A percentile compares a stretch with the other conserved stretches of the same genome.
phyloP scores from a whole-genome alignment of 1,284 basidiomycete species.

The Apiotrichum veenhuisii region DNA sequence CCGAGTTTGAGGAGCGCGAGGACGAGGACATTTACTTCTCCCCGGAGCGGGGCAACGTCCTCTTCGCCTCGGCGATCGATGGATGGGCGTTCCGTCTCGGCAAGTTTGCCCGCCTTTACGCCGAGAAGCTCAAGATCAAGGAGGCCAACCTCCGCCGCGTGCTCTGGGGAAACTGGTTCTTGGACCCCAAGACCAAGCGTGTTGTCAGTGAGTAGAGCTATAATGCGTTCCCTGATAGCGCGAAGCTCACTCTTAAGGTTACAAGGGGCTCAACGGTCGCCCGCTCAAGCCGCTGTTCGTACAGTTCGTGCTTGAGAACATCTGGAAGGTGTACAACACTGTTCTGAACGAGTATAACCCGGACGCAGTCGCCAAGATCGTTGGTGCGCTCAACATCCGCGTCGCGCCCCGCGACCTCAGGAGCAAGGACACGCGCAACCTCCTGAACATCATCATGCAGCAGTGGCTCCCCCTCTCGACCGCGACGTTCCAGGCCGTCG shows the following conservation, averaged over 20 bases:
- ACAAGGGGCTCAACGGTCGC: slow-evolving; percentile 80
- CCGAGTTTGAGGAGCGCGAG: slow-evolving; percentile 82
- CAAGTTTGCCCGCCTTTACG: slow-evolving; percentile 90
- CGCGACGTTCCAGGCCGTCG: slow-evolving; percentile 84
- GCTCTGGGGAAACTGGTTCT: slow-evolving; percentile 96
- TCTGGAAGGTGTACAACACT: slow-evolving; percentile 94
- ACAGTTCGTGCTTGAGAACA: slow-evolving; percentile 94
- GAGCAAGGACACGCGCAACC: slow-evolving; percentile 80
- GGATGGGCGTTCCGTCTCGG: slow-evolving; percentile 97
- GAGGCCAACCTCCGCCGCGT: slow-evolving; percentile 81
- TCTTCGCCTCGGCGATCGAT: slow-evolving; percentile 94
- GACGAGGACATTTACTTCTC: slow-evolving; percentile 98
- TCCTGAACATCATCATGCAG: slow-evolving; percentile 82
- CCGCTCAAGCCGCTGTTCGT: slow-evolving; percentile 95
- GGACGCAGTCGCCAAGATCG: slow-evolving; percentile 86
- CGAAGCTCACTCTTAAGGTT: slow-evolving; percentile 39
- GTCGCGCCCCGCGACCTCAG: slow-evolving; percentile 85
- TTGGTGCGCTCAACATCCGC: slow-evolving; percentile 75
- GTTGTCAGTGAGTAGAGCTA: slow-evolving; percentile 59
- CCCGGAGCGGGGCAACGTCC: slow-evolving; percentile 90
- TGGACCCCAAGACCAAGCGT: slow-evolving; percentile 93
- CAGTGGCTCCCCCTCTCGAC: slow-evolving; percentile 96
- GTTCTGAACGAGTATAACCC: slow-evolving; percentile 76
- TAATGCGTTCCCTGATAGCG: not conserved
- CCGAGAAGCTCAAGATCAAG: slow-evolving; percentile 84